Evolutionary conservation across 495 filamentous ascomycete species (phyloP).

Genomic region (Apiosordaria backusii): DNA sequence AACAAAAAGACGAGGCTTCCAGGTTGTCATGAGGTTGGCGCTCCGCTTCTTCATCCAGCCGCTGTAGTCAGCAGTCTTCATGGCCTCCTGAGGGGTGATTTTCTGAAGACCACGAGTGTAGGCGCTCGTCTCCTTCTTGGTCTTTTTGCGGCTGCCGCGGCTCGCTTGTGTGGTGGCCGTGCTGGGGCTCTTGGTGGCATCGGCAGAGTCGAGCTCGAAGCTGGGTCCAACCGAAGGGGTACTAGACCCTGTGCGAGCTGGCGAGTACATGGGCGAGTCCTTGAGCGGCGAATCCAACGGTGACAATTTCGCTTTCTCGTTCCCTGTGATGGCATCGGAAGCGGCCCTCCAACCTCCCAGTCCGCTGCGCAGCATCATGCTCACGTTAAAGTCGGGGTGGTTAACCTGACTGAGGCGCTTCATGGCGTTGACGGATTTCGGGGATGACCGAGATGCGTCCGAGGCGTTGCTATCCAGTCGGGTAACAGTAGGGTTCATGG

Average conservation of each 20-base stretch:
- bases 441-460: slow-evolving; percentile 48
- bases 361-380: slow-evolving; percentile 33
- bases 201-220: slow-evolving; percentile 72
- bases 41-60: slow-evolving; percentile 99
- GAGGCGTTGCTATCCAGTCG: slow-evolving; percentile 60
- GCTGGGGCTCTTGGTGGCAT: slow-evolving; percentile 55
- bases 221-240: slow-evolving; percentile 79
- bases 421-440: slow-evolving; percentile 42
- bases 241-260: slow-evolving; percentile 75
- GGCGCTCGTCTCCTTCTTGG: slow-evolving; percentile 92
- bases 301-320: slow-evolving; percentile 55
- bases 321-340: slow-evolving; percentile 71
- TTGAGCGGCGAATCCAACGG: slow-evolving; percentile 57
- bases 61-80: slow-evolving; percentile 82
- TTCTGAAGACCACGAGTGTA: slow-evolving; percentile 84
- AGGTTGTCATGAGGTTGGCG: slow-evolving; percentile 90
- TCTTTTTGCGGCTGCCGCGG: slow-evolving; percentile 49
- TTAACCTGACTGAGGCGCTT: slow-evolving; percentile 49
- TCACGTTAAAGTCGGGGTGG: slow-evolving; percentile 49
- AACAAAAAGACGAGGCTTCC: slow-evolving; percentile 94
- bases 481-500: slow-evolving; percentile 57
- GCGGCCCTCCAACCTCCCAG: slow-evolving; percentile 69
- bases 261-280: slow-evolving; percentile 63
- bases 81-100: slow-evolving; percentile 78
- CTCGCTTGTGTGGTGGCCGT: slow-evolving; percentile 42